phyloP scores from a whole-genome alignment of 805 yeast genomes.

The Hanseniaspora thailandica region DNA sequence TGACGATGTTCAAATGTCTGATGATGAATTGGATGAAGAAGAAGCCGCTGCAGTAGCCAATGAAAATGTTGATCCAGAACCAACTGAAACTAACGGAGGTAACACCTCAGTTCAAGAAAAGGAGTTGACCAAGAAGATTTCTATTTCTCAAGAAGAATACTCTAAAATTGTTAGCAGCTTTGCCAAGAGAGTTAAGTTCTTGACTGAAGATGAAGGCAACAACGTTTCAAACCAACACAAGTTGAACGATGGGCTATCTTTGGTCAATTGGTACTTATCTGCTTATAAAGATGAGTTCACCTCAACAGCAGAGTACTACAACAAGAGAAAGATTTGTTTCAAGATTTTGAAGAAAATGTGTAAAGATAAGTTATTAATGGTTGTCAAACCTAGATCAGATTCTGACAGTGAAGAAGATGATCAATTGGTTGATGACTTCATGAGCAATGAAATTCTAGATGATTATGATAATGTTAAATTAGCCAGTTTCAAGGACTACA shows the following conservation, averaged over 20 bases:
- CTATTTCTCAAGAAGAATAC: constrained; percentile 77
- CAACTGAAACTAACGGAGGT: constrained; percentile 14
- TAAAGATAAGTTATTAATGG: constrained; percentile 71
- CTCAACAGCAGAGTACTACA: constrained; percentile 57
- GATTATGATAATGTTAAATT: constrained; percentile 23
- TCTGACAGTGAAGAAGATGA: constrained; percentile 41
- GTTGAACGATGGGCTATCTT: constrained; percentile 41
- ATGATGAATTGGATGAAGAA: constrained; percentile 34
- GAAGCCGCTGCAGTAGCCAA: constrained; percentile 28
- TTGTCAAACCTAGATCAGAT: constrained; percentile 5
- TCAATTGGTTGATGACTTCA: constrained; percentile 31
- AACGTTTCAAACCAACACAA: constrained; percentile 37
- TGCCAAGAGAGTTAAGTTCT: constrained; percentile 52
- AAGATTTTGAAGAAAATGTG: constrained; percentile 77
- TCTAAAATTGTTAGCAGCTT: constrained; percentile 70
- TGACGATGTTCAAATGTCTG: constrained; percentile 81
- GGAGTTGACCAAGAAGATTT: constrained; percentile 29
- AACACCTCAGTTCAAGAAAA: background rate
- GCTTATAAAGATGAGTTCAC: constrained; percentile 60
- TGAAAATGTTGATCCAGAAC: constrained; percentile 24
- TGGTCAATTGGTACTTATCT: constrained; percentile 71
- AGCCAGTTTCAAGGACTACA: constrained; percentile 27
- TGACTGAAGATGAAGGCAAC: constrained; percentile 38
- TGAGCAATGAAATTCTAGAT: constrained; percentile 20
- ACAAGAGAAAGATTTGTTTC: constrained; percentile 56